phyloP scores from a whole-genome alignment of 352 stramenopile genomes.

The Phytopythium vexans region DNA sequence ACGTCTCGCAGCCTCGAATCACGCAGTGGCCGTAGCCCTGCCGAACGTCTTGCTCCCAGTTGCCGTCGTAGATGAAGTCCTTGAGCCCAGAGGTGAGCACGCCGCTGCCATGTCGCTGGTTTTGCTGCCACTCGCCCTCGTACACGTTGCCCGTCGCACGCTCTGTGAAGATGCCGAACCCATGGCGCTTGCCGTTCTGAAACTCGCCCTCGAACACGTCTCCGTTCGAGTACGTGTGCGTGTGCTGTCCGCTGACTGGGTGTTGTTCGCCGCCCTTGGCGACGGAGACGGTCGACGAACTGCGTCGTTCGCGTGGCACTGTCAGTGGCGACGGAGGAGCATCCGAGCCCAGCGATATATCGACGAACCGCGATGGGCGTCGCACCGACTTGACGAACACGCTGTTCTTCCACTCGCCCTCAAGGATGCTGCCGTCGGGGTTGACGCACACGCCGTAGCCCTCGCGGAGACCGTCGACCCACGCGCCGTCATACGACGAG shows the following conservation, averaged over 20 bases:
- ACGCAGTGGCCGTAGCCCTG: constrained; percentile 71
- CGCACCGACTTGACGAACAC: constrained; percentile 49
- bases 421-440: constrained; percentile 53
- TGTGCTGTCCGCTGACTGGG: constrained; percentile 31
- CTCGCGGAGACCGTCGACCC: constrained; percentile 74
- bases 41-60: constrained; percentile 57
- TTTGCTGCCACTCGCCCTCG: constrained; percentile 63
- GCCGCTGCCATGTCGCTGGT: constrained; percentile 58
- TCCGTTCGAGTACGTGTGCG: constrained; percentile 55
- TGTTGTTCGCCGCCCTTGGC: constrained; percentile 5
- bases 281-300: constrained; percentile 5
- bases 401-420: constrained; percentile 74
- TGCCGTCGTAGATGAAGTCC: constrained; percentile 83
- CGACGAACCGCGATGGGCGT: constrained; percentile 51
- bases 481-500: constrained; percentile 87
- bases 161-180: constrained; percentile 62
- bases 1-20: constrained; percentile 71
- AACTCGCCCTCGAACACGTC: constrained; percentile 78
- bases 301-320: constrained; percentile 1
- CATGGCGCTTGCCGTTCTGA: constrained; percentile 34
- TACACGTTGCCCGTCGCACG: constrained; percentile 60
- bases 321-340: constrained; percentile 6
- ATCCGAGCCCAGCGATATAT: constrained; percentile 32
- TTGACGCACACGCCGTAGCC: constrained; percentile 70
- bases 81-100: constrained; percentile 67